phyloP scores from a whole-genome alignment of 768 basidiomycete species.

The Sarcodon sp. region DNA sequence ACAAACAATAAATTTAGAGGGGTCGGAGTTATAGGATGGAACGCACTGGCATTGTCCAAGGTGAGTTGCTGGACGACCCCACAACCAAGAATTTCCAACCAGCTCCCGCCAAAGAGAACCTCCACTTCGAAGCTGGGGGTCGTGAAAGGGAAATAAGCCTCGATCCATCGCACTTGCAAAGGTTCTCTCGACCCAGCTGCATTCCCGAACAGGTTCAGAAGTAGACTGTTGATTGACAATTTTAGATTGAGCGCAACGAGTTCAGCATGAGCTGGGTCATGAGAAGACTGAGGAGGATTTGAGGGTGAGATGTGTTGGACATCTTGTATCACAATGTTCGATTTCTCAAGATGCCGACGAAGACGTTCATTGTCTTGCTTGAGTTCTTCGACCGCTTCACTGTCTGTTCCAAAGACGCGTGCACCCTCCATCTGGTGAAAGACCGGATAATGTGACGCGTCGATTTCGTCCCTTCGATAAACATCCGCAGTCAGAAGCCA shows the following conservation, averaged over 20 bases:
- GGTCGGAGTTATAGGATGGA: slow-evolving; percentile 82
- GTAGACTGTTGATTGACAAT: slow-evolving; percentile 74
- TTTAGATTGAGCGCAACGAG: slow-evolving; percentile 81
- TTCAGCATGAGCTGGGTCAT: slow-evolving; percentile 62
- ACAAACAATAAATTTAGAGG: slow-evolving; percentile 57
- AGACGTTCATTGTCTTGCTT: slow-evolving; percentile 62
- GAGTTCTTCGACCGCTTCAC: slow-evolving; percentile 45
- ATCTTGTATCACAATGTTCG: slow-evolving; percentile 83
- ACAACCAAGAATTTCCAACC: slow-evolving; percentile 92
- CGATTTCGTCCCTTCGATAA: slow-evolving; percentile 96
- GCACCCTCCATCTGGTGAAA: slow-evolving; percentile 99
- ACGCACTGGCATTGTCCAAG: slow-evolving; percentile 53
- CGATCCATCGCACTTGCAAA: slow-evolving; percentile 89
- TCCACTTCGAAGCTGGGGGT: slow-evolving; percentile 97
- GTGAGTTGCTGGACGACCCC: slow-evolving; percentile 89
- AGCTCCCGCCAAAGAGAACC: slow-evolving; percentile 90
- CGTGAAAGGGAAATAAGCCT: slow-evolving; percentile 97
- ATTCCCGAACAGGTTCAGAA: slow-evolving; percentile 70
- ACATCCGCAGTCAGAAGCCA: slow-evolving; percentile 97
- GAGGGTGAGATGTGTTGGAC: slow-evolving; percentile 54
- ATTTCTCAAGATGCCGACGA: slow-evolving; percentile 40
- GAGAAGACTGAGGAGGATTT: slow-evolving; percentile 73
- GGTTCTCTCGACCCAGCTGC: slow-evolving; percentile 44
- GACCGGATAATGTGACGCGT: slow-evolving; percentile 91
- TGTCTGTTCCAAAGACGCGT: slow-evolving; percentile 55